A percentile compares a stretch with the other conserved stretches of the same genome.
Evolutionary conservation across 2,329 filamentous ascomycete genomes (phyloP).

Genomic region (Ustulina deusta): DNA sequence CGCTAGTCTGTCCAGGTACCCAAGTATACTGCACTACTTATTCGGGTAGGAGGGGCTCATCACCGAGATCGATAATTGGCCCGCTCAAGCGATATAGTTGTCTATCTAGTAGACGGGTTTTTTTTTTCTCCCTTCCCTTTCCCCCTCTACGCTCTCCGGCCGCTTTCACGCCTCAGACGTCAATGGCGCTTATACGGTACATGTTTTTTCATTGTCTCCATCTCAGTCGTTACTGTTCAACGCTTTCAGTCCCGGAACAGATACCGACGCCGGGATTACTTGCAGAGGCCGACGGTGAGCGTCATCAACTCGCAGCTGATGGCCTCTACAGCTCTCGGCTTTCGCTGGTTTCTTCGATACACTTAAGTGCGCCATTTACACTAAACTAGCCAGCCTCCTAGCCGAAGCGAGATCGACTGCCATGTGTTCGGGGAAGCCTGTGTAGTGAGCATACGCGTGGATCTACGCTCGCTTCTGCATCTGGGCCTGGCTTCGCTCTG

Average conservation of each 20-base stretch:
- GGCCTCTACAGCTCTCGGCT: neutral
- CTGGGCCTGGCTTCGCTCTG: slow-evolving; percentile 20
- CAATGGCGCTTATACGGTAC: slow-evolving; percentile 2
- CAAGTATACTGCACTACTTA: slow-evolving; percentile 17
- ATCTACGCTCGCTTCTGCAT: slow-evolving; percentile 25
- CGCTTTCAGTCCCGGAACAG: neutral
- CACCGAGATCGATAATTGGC: slow-evolving; percentile 27
- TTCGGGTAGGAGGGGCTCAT: slow-evolving; percentile 34
- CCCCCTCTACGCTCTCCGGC: slow-evolving; percentile 16
- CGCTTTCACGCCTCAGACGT: slow-evolving; percentile 10
- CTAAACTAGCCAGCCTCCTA: neutral
- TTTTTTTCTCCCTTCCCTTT: neutral
- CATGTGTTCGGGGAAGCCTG: slow-evolving; percentile 5
- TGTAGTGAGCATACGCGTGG: neutral
- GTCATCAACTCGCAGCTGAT: neutral
- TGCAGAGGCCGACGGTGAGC: slow-evolving; percentile 25
- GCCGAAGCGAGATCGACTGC: neutral
- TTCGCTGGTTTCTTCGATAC: neutral
- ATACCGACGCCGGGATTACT: slow-evolving; percentile 18
- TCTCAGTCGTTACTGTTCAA: neutral
- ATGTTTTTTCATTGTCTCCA: neutral
- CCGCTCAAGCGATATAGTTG: neutral
- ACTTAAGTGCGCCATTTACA: neutral
- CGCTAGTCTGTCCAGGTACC: neutral
- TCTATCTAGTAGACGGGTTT: neutral